phyloP scores from a whole-genome alignment of 1,284 basidiomycete genomes.

The Rhodotorula sp. region DNA sequence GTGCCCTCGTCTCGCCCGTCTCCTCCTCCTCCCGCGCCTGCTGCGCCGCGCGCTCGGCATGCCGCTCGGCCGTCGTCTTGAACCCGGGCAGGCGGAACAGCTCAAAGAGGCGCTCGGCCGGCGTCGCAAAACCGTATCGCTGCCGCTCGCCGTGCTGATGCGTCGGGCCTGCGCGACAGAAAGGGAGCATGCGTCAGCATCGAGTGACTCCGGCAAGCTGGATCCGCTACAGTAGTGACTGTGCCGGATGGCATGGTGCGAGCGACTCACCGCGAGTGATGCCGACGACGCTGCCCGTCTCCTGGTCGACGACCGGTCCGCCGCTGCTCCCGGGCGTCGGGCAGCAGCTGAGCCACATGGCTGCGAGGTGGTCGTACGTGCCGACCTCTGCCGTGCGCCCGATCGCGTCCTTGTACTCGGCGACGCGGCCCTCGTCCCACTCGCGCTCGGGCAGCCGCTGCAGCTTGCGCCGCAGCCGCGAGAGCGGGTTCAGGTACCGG shows the following conservation, averaged over 20 bases:
- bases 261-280: constrained; percentile 60
- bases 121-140: constrained; percentile 66
- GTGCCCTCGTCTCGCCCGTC: too few species aligned
- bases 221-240: background rate
- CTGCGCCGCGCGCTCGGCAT: constrained; percentile 1
- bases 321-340: constrained; percentile 70
- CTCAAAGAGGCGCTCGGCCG: constrained; percentile 67
- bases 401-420: constrained; percentile 63
- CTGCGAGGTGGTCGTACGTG: constrained; percentile 67
- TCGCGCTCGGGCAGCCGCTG: constrained; percentile 54
- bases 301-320: constrained; percentile 67
- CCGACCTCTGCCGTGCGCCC: constrained; percentile 59
- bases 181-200: background rate
- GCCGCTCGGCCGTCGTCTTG: constrained; percentile 18
- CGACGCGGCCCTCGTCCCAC: constrained; percentile 60
- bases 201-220: too few species aligned
- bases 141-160: constrained; percentile 50
- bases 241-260: too few species aligned
- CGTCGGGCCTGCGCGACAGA: constrained; percentile 13
- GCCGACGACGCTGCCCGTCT: constrained; percentile 67
- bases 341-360: constrained; percentile 61
- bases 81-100: constrained; percentile 29
- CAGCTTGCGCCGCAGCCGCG: constrained; percentile 30
- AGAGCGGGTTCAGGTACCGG: constrained; percentile 23
- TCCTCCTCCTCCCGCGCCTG: too few species aligned